Conservation (phyloP, 2,329 filamentous ascomycete species). For the Alternaria ethzedia region DNA sequence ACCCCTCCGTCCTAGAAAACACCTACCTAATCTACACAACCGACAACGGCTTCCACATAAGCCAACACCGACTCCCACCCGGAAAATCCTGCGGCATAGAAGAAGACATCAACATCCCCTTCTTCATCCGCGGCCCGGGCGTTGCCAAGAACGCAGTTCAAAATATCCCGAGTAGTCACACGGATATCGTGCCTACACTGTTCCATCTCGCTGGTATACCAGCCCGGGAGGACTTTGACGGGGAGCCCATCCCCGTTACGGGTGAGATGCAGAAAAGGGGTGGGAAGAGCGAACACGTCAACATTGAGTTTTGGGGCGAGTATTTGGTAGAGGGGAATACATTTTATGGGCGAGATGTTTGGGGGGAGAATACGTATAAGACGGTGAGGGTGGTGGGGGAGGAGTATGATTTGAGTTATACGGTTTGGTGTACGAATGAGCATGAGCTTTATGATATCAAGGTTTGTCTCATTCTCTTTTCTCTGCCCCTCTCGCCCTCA, state of each 20-base stretch:
- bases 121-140: constrained; percentile 50
- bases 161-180: constrained; percentile 43
- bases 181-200: constrained; percentile 51
- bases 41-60: constrained; percentile 53
- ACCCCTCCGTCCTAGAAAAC: constrained; percentile 53
- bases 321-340: constrained; percentile 33
- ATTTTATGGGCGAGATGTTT: constrained; percentile 7
- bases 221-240: constrained; percentile 46
- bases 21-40: constrained; percentile 53
- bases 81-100: constrained; percentile 51
- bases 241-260: constrained; percentile 44
- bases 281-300: constrained; percentile 46
- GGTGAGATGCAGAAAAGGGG: not conserved
- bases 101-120: constrained; percentile 52
- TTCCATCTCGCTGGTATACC: constrained; percentile 44
- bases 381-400: constrained; percentile 61
- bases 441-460: constrained; percentile 70
- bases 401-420: constrained; percentile 68
- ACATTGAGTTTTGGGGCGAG: constrained; percentile 52
- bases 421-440: constrained; percentile 73
- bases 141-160: constrained; percentile 33
- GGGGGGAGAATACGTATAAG: constrained; percentile 66
- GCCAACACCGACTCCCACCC: constrained; percentile 50
- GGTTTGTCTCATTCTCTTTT: constrained; percentile 43
- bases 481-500: too few species aligned